phyloP scores from a whole-genome alignment of 371 early-diverging fungal genomes.

The Mortierella sp. region DNA sequence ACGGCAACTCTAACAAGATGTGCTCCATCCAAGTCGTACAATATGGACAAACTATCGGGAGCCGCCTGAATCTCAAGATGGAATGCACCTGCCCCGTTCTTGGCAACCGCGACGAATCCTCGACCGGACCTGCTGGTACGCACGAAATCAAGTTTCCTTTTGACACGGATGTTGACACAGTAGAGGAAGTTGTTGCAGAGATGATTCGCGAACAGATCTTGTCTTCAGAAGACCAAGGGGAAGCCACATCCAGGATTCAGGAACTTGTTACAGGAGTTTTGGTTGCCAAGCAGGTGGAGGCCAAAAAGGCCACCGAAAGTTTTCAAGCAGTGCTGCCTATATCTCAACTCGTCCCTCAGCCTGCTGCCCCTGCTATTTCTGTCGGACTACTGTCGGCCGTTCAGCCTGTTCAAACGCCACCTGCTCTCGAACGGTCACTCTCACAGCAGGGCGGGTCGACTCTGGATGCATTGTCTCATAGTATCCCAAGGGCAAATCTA shows the following conservation, averaged over 20 bases:
- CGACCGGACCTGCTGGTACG: constrained; percentile 44
- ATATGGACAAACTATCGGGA: constrained; percentile 37
- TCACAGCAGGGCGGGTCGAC: neutral
- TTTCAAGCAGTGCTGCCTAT: neutral
- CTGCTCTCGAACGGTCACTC: neutral
- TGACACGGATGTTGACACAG: constrained; percentile 77
- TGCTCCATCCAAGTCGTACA: constrained; percentile 55
- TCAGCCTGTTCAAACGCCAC: neutral
- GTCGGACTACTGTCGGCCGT: neutral
- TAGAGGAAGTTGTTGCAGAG: constrained; percentile 78
- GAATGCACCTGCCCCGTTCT: constrained; percentile 57
- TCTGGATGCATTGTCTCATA: neutral
- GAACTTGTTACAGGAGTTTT: constrained; percentile 25
- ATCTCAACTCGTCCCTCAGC: neutral
- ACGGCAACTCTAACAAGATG: constrained; percentile 45
- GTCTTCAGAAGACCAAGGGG: constrained; percentile 46
- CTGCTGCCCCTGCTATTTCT: neutral
- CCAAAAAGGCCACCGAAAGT: neutral
- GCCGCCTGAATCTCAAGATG: constrained; percentile 54
- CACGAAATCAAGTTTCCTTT: constrained; percentile 83
- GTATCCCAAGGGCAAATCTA: neutral
- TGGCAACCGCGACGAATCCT: constrained; percentile 35
- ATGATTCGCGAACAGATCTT: constrained; percentile 65
- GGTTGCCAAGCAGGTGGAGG: constrained; percentile 11
- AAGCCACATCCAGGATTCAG: constrained; percentile 47